Base-by-base conservation (phyloP, 2,329 filamentous ascomycete species). In the Colletotrichum orchidophilum region DNA sequence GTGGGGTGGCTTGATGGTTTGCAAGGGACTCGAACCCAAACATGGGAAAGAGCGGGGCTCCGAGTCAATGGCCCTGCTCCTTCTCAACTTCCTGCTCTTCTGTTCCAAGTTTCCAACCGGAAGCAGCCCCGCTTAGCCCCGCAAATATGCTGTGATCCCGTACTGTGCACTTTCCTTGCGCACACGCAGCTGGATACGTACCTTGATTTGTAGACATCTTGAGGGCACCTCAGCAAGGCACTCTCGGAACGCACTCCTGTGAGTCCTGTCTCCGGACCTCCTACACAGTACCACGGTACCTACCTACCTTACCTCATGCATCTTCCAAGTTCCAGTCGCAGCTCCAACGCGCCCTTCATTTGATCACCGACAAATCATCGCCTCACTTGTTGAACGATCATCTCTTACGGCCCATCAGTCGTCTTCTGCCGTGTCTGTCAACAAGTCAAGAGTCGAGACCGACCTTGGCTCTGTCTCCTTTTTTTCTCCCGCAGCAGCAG, bases 271-370 rank as follows among this genome's bases (percentile, higher is more conserved):
- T 46, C 39, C 39, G 39, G 39, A 46, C 39, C 39, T 46, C 39
- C 39, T 46, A 46, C n/a, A n/a, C n/a, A n/a, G 29, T 35, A 15
- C 26, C 39, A 8, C 58, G 58, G 57, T 67, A 68, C 66, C 52
- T 69, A 52, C 52, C 39, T 12, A 18, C 24, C 7, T 15, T 15
- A 3, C n/a, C 29, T 7, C 12, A 42, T 66, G 54, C 55, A 24
- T 29, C 54, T 70, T 70, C 67, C 67, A 70, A 66, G 62, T 61
- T 70, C 55, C 66, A 58, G 46, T 66, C 27, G 61, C 66, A 42
- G 31, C 62, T 49, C 26, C 65, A 42, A 69, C 66, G 54, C 54
- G 53, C 61, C n/a, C 42, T 69, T 58, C 61, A 59, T 69, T 65
- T 49, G 13, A 58, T 39, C 46, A 42, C 54, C 31, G 50, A 49